These are phyloP conservation scores for Tripterygium wilfordii DNA, from an alignment of 177 flowering plant species.

Conservation along the genomic window DNA sequence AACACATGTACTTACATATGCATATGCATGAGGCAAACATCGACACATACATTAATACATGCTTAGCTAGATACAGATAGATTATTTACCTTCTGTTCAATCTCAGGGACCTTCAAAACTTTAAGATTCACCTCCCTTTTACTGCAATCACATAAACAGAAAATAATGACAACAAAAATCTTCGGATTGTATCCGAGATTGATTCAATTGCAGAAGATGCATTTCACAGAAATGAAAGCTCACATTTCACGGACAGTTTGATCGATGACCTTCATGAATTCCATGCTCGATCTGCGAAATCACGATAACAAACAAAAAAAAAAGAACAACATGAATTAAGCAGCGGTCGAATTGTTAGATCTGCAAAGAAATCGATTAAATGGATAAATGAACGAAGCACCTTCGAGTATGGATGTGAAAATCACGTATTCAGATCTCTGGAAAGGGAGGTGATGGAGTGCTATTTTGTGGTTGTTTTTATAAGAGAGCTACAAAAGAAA, in stretches of 20 bases:
- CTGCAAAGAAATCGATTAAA: too few relatives aligned
- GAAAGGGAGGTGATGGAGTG: too few relatives aligned
- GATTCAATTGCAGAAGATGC: too few relatives aligned
- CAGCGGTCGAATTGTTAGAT: neutral
- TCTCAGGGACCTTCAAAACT: constrained; percentile 75
- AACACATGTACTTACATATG: too few relatives aligned
- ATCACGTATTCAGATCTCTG: too few relatives aligned
- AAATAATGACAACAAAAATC: constrained; percentile 24
- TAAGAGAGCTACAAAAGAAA: too few relatives aligned
- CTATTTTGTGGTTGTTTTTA: too few relatives aligned
- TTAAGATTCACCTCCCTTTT: constrained; percentile 78
- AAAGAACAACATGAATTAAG: neutral
- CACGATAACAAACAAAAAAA: neutral
- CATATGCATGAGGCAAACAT: too few relatives aligned
- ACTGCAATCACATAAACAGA: constrained; percentile 22
- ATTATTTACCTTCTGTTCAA: constrained; percentile 76
- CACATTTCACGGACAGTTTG: constrained; percentile 97
- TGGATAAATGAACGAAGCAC: too few relatives aligned
- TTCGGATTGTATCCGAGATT: too few relatives aligned
- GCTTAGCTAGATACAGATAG: neutral
- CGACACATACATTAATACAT: too few relatives aligned
- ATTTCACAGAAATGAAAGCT: constrained; percentile 17
- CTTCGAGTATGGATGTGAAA: too few relatives aligned
- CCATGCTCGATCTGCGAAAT: constrained; percentile 56
- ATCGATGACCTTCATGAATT: constrained; percentile 98